Conservation (phyloP, 306 rosid species). For the Rosa chinensis region DNA sequence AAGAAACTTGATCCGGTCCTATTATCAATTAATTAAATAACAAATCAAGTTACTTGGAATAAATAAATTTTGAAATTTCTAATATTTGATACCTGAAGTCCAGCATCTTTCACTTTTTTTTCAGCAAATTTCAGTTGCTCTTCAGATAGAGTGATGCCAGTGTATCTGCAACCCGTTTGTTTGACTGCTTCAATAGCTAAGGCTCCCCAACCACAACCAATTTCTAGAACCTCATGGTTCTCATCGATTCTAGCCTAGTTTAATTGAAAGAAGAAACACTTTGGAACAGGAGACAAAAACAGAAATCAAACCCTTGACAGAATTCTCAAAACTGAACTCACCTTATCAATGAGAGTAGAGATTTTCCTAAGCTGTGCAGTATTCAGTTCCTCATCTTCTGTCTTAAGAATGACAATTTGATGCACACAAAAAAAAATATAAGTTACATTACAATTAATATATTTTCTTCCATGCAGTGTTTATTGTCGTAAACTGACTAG, state of each 20-base stretch:
- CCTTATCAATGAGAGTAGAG: too few relatives aligned
- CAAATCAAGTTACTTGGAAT: background rate
- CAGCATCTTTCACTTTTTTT: slow-evolving; percentile 62
- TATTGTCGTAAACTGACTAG: too few relatives aligned
- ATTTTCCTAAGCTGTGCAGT: too few relatives aligned
- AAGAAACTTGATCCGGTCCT: slow-evolving; percentile 70
- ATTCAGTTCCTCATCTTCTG: too few relatives aligned
- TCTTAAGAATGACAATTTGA: too few relatives aligned
- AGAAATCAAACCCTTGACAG: background rate
- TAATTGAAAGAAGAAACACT: background rate
- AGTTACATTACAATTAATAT: too few relatives aligned
- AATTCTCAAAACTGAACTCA: too few relatives aligned
- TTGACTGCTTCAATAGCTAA: slow-evolving; percentile 77
- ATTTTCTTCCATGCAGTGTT: too few relatives aligned
- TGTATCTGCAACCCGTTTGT: background rate
- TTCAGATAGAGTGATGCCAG: slow-evolving; percentile 25
- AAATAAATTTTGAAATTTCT: too few relatives aligned
- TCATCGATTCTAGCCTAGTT: slow-evolving; percentile 54
- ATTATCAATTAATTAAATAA: slow-evolving; percentile 11
- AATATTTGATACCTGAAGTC: slow-evolving; percentile 62
- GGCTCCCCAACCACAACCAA: slow-evolving; percentile 92
- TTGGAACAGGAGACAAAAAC: background rate
- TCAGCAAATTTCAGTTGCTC: slow-evolving; percentile 78
- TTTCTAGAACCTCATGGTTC: slow-evolving; percentile 79
- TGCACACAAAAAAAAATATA: too few relatives aligned